Conservation (phyloP, 2,329 filamentous ascomycete species). For the Fusarium oxysporum region DNA sequence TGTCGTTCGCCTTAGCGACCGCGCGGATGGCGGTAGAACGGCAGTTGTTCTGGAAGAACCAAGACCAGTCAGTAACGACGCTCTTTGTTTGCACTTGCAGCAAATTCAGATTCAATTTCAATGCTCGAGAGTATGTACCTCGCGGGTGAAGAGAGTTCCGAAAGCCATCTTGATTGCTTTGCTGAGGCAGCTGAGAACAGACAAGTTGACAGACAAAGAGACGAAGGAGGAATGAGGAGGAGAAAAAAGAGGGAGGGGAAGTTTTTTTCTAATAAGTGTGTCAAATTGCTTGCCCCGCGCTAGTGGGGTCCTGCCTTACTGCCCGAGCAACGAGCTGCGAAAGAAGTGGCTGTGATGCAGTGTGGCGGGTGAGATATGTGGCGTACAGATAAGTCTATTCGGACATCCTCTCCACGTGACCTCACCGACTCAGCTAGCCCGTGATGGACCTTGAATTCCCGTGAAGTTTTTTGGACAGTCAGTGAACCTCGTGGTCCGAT, state of each 20-base stretch:
- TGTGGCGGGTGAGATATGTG: slow-evolving; percentile 30
- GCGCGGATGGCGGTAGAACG: slow-evolving; percentile 90
- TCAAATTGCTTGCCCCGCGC: slow-evolving; percentile 51
- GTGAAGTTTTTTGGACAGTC: slow-evolving; percentile 45
- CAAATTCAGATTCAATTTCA: slow-evolving; percentile 30
- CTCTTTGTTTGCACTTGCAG: slow-evolving; percentile 27
- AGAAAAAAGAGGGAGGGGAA: slow-evolving; percentile 43
- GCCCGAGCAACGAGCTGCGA: slow-evolving; percentile 44
- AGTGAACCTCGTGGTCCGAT: slow-evolving; percentile 38
- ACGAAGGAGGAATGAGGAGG: slow-evolving; percentile 39
- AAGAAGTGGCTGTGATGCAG: slow-evolving; percentile 24
- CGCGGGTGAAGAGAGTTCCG: slow-evolving; percentile 94
- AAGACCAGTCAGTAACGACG: slow-evolving; percentile 51
- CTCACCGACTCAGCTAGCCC: slow-evolving; percentile 13
- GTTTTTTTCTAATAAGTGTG: slow-evolving; percentile 51
- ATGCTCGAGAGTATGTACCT: slow-evolving; percentile 64
- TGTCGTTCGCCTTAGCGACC: slow-evolving; percentile 96
- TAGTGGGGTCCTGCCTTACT: slow-evolving; percentile 42
- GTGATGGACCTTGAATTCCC: slow-evolving; percentile 27
- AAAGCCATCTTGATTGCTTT: slow-evolving; percentile 81
- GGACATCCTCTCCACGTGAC: slow-evolving; percentile 43
- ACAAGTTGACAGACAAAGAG: slow-evolving; percentile 45
- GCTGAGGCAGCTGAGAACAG: slow-evolving; percentile 45
- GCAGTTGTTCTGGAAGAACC: slow-evolving; percentile 77
- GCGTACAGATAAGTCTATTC: slow-evolving; percentile 4